Conservation (phyloP, 2,329 filamentous ascomycete species). For the Ascochyta clinopodiicola region DNA sequence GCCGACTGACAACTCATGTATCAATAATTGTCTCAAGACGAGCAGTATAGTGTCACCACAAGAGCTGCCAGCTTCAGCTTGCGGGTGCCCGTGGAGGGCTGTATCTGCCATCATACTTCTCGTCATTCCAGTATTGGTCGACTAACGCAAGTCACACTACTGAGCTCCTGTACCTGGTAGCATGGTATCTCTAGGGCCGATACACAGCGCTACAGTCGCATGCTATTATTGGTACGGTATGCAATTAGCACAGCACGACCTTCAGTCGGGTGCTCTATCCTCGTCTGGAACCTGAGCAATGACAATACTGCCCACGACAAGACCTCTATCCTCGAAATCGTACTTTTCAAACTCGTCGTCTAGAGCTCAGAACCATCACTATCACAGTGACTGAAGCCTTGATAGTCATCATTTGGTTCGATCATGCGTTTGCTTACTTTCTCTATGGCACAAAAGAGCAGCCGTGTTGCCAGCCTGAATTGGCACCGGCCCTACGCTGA, state of each 20-base stretch:
- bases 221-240: too few species aligned
- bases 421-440: not conserved
- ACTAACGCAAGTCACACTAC: slow-evolving; percentile 8
- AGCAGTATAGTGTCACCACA: not conserved
- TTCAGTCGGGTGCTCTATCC: not conserved
- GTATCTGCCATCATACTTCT: not conserved
- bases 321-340: too few species aligned
- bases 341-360: too few species aligned
- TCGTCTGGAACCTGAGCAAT: not conserved
- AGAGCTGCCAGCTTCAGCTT: not conserved
- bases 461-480: not conserved
- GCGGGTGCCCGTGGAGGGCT: not conserved
- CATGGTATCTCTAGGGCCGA: not conserved
- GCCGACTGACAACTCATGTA: not conserved
- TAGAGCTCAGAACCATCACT: too few species aligned
- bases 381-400: too few species aligned
- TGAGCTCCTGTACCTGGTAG: slow-evolving; percentile 1
- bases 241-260: not conserved
- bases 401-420: not conserved
- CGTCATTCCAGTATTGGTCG: not conserved
- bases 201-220: not conserved
- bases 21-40: not conserved
- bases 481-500: not conserved
- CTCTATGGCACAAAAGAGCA: not conserved
- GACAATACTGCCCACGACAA: too few species aligned